Base-by-base conservation (phyloP, 805 yeast genomes). In the Candida coquimbonensis region DNA sequence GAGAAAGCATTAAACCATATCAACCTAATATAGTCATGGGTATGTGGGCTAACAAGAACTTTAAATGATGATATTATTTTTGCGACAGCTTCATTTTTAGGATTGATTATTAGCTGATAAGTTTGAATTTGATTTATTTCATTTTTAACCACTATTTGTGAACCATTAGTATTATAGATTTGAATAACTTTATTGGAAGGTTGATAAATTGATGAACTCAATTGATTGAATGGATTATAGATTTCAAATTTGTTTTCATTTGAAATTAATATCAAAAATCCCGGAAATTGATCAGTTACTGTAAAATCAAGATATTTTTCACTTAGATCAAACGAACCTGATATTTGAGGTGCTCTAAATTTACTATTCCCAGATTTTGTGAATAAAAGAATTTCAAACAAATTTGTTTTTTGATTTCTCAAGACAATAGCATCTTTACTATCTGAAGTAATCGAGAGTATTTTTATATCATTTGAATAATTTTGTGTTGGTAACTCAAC, bases 341-440 rank as follows among this genome's bases (percentile, higher is more conserved):
- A 67, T 49, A 60, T 68, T 16, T 54, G 61, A 4, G 70, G 73
- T 36, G 60, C 38, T 53, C 61, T 38, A 58, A 57, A 53, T 2
- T 45, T 38, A 3, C 64, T 61, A 33, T 64, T 51, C 9, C 40
- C 45, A 7, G 70, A 50, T 44, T 60, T 63, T 43, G 65, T 67
- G 63, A 75, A 77, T 5, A 79, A 67, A 52, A 81, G 68, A 4
- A 83, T 70, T 36, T 73, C 72, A 5, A 80, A 65, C 38, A 74
- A 71, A 12, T 63, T 53, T 0, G 68, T 58, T 5, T 53, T 55
- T 14, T 56, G 55, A 60, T 82, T 77, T 42, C 75, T 69, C 7
- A 86, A 61, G 0, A 80, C 75, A 1, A 87, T 56, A 0, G 81
- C 83, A 56, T 87, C 91, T 52, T 75, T 77, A 27, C 74, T 77